phyloP scores from a whole-genome alignment of 805 yeast genomes.

The Saccharomycopsis selenospora region DNA sequence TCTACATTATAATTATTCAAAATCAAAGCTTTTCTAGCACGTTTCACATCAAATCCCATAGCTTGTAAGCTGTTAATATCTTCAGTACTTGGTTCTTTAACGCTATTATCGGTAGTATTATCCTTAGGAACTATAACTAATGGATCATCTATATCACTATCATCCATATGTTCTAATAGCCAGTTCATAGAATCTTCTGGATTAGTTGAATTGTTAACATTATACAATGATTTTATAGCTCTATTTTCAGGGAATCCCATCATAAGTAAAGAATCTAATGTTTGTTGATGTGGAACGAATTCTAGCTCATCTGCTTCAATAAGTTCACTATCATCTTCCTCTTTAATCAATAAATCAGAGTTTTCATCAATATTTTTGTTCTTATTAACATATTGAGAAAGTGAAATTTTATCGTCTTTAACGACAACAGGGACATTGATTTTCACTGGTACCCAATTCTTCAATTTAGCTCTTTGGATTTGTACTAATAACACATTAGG shows the following conservation, averaged over 20 bases:
- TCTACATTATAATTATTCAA: conserved; percentile 56
- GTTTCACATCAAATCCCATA: conserved; percentile 72
- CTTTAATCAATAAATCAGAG: conserved; percentile 34
- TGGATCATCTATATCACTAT: conserved; percentile 64
- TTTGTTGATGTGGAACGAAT: conserved; percentile 51
- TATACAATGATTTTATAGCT: conserved; percentile 56
- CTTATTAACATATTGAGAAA: conserved; percentile 31
- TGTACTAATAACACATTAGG: conserved; percentile 69
- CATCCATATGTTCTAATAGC: conserved; percentile 87
- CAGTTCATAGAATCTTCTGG: conserved; percentile 81
- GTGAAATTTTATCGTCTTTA: conserved; percentile 38
- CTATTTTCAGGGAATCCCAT: conserved; percentile 87
- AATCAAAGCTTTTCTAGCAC: conserved; percentile 68
- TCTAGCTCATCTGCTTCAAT: conserved; percentile 16
- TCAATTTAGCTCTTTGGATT: conserved; percentile 73
- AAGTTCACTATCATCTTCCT: conserved; percentile 25
- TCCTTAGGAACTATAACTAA: conserved; percentile 31
- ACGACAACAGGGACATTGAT: conserved; percentile 61
- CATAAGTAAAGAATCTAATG: conserved; percentile 46
- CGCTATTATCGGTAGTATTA: conserved; percentile 7
- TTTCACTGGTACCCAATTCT: conserved; percentile 87
- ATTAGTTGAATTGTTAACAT: conserved; percentile 54
- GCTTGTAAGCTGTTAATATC: conserved; percentile 41
- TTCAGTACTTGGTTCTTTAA: conserved; percentile 29
- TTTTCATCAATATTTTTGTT: conserved; percentile 24